phyloP scores from a whole-genome alignment of 345 rosid genomes.

The Pistacia atlantica region DNA sequence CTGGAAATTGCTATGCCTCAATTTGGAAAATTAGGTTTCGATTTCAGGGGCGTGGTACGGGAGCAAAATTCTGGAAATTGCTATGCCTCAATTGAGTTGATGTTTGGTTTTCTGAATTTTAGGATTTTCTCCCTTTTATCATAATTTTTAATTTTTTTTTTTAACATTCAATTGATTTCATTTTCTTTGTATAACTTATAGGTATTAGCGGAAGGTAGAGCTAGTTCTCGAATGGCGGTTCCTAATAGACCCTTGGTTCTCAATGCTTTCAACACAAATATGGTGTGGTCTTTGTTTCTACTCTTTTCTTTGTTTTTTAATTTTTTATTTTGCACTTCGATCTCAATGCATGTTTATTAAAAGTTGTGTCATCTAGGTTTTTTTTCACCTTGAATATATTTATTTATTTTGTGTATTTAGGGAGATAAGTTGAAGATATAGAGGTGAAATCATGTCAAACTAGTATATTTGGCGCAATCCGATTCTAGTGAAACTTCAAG shows the following conservation, averaged over 20 bases:
- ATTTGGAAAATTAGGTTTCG: no score
- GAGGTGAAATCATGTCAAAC: no score
- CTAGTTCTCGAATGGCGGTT: constrained; percentile 71
- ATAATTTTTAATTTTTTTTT: background rate
- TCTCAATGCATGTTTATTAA: background rate
- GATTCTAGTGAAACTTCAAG: no score
- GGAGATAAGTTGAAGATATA: constrained; percentile 47
- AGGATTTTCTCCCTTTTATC: no score
- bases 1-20: no score
- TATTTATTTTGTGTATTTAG: constrained; percentile 29
- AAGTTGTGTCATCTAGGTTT: background rate
- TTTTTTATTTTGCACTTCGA: background rate
- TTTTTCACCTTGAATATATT: background rate
- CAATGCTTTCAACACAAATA: constrained; percentile 75
- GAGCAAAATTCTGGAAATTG: no score
- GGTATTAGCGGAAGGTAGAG: constrained; percentile 80
- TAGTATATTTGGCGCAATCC: no score
- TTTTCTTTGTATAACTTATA: constrained; percentile 11
- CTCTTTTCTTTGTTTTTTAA: background rate
- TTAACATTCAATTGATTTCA: background rate
- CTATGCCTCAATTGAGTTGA: no score
- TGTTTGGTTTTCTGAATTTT: no score
- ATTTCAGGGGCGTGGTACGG: no score
- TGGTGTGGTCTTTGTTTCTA: constrained; percentile 43
- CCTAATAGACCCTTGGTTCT: constrained; percentile 82